Evolutionary conservation across 306 rosid species (phyloP).

Genomic region (Elaeagnus macrophylla): DNA sequence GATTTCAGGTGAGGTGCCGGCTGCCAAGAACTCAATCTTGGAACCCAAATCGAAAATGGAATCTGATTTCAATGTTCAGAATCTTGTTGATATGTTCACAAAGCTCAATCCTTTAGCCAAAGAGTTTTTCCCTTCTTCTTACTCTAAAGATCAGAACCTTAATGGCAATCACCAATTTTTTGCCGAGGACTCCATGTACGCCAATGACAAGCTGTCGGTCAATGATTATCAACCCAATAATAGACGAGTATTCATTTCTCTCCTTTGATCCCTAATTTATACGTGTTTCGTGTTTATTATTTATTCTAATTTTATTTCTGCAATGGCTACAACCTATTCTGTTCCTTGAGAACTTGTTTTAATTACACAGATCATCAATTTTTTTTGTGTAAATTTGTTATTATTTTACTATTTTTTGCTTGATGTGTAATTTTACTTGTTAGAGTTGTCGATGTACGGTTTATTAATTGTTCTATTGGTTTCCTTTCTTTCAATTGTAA

Average conservation of each 20-base stretch:
- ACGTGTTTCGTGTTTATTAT: neutral
- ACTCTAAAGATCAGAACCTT: conserved; percentile 29
- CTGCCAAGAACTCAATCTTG: conserved; percentile 53
- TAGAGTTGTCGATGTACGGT: too few relatives aligned
- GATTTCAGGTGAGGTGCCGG: conserved; percentile 46
- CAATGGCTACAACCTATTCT: too few relatives aligned
- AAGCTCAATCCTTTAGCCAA: conserved; percentile 79
- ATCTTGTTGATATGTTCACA: conserved; percentile 77
- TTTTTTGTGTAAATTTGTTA: too few relatives aligned
- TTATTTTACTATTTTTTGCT: too few relatives aligned
- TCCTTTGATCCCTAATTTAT: conserved; percentile 21
- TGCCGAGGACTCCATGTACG: conserved; percentile 33
- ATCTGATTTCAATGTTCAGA: conserved; percentile 66
- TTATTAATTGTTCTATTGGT: neutral
- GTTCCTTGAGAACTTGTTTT: neutral
- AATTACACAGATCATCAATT: conserved; percentile 1
- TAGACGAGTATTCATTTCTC: conserved; percentile 52
- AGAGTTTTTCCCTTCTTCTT: conserved; percentile 71
- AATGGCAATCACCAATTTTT: conserved; percentile 37
- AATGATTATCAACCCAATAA: conserved; percentile 39
- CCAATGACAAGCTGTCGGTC: conserved; percentile 33
- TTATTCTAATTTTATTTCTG: neutral
- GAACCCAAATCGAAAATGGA: conserved; percentile 43
- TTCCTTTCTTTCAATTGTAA: neutral
- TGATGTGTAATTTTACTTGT: too few relatives aligned